phyloP scores from a whole-genome alignment of 208 protist species.

The Lotmaria passim region DNA sequence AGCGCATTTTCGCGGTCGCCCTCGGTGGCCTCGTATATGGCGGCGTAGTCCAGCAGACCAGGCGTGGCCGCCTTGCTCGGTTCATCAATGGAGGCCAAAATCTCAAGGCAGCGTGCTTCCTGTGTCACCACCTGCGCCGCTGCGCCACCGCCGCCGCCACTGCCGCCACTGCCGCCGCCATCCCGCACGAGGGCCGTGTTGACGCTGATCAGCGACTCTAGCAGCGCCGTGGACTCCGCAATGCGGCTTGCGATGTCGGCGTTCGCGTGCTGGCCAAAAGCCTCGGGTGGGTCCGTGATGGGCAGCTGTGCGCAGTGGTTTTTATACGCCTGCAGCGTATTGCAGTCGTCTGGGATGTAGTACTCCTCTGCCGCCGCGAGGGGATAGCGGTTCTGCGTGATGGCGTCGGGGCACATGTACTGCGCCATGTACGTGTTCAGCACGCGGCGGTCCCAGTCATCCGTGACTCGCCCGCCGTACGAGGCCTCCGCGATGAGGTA shows the following conservation, averaged over 20 bases:
- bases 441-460: conserved; percentile 97
- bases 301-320: conserved; percentile 94
- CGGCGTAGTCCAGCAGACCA: conserved; percentile 89
- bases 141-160: conserved; percentile 38
- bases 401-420: conserved; percentile 90
- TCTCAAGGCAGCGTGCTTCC: conserved; percentile 88
- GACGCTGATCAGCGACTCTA: conserved; percentile 94
- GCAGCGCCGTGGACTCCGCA: conserved; percentile 89
- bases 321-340: conserved; percentile 91
- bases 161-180: conserved; percentile 48
- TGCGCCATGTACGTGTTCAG: conserved; percentile 97
- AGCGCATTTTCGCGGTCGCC: conserved; percentile 92
- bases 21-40: conserved; percentile 90
- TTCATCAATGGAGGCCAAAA: conserved; percentile 87
- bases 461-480: conserved; percentile 99
- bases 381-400: conserved; percentile 86
- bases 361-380: conserved; percentile 90
- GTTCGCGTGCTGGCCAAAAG: conserved; percentile 99
- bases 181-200: conserved; percentile 80
- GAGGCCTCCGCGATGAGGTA: conserved; percentile 98
- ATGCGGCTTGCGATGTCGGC: conserved; percentile 98
- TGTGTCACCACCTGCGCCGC: conserved; percentile 52
- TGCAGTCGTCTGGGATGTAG: conserved; percentile 90
- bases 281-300: conserved; percentile 94
- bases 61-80: conserved; percentile 84